Percentiles rank a stretch among this genome's conserved stretches.
phyloP scores from a whole-genome alignment of 177 flowering plant species.

The Vitis hybrid region DNA sequence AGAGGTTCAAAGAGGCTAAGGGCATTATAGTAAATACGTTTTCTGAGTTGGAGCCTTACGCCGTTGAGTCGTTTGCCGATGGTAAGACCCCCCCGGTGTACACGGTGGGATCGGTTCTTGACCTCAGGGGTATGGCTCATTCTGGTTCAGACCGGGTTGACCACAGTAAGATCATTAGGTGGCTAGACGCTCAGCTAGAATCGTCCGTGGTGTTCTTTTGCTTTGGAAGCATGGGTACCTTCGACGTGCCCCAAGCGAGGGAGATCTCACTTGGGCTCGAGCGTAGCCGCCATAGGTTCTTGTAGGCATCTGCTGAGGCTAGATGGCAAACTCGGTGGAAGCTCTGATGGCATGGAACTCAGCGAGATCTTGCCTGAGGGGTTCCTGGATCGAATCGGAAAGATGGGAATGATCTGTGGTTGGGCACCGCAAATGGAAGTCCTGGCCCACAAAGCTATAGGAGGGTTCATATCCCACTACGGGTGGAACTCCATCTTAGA shows the following conservation, averaged over 20 bases:
- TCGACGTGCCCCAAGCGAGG: slow-evolving; percentile 14
- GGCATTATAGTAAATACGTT: slow-evolving; percentile 39
- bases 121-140: not conserved
- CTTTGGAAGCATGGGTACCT: slow-evolving; percentile 33
- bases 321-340: too few species aligned
- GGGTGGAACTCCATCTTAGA: slow-evolving; percentile 18
- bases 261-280: slow-evolving; percentile 33
- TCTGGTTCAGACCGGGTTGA: slow-evolving; percentile 1
- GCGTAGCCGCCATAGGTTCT: slow-evolving; percentile 19
- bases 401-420: slow-evolving; percentile 23
- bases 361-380: slow-evolving; percentile 26
- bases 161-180: slow-evolving; percentile 16
- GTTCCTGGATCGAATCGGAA: slow-evolving; percentile 21
- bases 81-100: slow-evolving; percentile 10
- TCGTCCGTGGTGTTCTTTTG: slow-evolving; percentile 32
- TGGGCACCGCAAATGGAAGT: slow-evolving; percentile 33
- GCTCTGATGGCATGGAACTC: not conserved
- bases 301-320: slow-evolving; percentile 16
- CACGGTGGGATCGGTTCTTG: slow-evolving; percentile 19
- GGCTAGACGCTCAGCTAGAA: slow-evolving; percentile 27
- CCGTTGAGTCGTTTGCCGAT: not conserved
- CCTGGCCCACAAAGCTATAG: slow-evolving; percentile 26
- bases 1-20: slow-evolving; percentile 21
- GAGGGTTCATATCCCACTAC: slow-evolving; percentile 29
- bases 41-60: slow-evolving; percentile 24